Percentiles rank a stretch among this genome's conserved stretches.
These are phyloP conservation scores for Blepharisma japonicum DNA, from an alignment of 73 alveolate species.

Conservation along the genomic window DNA sequence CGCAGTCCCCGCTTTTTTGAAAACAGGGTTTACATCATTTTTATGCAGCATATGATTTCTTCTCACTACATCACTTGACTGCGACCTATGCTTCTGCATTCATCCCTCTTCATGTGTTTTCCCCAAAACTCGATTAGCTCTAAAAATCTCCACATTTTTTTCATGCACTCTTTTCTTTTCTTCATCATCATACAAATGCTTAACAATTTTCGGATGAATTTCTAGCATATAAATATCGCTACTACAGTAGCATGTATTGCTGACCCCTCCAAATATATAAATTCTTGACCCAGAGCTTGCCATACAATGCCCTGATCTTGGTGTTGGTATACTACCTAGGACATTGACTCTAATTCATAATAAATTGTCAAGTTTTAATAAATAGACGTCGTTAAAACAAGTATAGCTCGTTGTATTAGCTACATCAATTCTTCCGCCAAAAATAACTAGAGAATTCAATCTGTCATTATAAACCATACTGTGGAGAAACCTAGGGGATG, in stretches of 20 bases:
- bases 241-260: constrained; percentile 25
- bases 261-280: constrained; percentile 61
- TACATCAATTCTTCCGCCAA: constrained; percentile 39
- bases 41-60: no score
- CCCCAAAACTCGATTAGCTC: not conserved
- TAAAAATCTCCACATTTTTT: not conserved
- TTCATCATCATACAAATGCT: constrained; percentile 1
- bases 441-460: constrained; percentile 20
- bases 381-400: constrained; percentile 20
- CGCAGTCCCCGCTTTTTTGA: no score
- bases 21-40: no score
- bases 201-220: not conserved
- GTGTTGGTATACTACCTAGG: constrained; percentile 34
- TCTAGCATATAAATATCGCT: constrained; percentile 18
- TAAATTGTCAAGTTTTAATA: constrained; percentile 35
- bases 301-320: constrained; percentile 50
- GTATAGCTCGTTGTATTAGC: not conserved
- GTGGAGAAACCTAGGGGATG: constrained; percentile 31
- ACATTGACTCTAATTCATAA: constrained; percentile 18
- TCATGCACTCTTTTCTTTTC: not conserved
- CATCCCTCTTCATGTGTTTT: no score
- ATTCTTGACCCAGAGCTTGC: constrained; percentile 36
- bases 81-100: no score
- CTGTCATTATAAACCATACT: constrained; percentile 16
- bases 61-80: no score